Percentiles rank a stretch among this genome's conserved stretches.
Conservation (phyloP, 768 basidiomycete species). For the Phylloporus scabripes region DNA sequence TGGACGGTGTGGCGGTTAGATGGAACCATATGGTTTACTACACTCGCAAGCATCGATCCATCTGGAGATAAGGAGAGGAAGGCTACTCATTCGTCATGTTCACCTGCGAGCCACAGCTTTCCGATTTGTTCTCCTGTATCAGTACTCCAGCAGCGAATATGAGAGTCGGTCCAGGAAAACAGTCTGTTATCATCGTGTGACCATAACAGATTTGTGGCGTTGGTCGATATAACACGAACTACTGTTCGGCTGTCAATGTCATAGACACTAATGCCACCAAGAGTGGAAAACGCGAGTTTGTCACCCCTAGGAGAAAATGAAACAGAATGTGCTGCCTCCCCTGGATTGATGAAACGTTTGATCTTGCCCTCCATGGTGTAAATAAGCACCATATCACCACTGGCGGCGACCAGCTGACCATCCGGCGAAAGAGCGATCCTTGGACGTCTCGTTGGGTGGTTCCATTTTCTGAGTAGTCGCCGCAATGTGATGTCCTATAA, state of each 20-base stretch:
- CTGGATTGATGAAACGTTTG: too few species aligned
- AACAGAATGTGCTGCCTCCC: too few species aligned
- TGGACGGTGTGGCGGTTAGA: neutral
- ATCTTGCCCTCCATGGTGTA: too few species aligned
- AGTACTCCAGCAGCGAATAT: conserved; percentile 7
- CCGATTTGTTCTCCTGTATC: conserved; percentile 1
- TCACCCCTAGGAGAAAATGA: neutral
- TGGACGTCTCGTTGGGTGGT: too few species aligned
- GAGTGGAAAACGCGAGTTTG: neutral
- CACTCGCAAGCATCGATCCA: neutral
- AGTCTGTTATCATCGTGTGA: conserved; percentile 9
- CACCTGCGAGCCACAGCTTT: conserved; percentile 7
- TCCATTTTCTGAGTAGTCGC: too few species aligned
- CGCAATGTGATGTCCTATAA: too few species aligned
- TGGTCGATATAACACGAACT: neutral
- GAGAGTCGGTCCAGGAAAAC: neutral
- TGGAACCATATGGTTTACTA: neutral
- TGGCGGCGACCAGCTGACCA: too few species aligned
- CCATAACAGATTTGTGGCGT: neutral
- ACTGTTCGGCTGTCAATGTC: neutral
- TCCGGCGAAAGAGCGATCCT: too few species aligned
- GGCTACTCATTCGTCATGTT: neutral
- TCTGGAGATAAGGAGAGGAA: neutral
- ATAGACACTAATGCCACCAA: neutral
- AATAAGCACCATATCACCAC: too few species aligned